phyloP scores from a whole-genome alignment of 768 basidiomycete species.

The Tubosaeta sp. region DNA sequence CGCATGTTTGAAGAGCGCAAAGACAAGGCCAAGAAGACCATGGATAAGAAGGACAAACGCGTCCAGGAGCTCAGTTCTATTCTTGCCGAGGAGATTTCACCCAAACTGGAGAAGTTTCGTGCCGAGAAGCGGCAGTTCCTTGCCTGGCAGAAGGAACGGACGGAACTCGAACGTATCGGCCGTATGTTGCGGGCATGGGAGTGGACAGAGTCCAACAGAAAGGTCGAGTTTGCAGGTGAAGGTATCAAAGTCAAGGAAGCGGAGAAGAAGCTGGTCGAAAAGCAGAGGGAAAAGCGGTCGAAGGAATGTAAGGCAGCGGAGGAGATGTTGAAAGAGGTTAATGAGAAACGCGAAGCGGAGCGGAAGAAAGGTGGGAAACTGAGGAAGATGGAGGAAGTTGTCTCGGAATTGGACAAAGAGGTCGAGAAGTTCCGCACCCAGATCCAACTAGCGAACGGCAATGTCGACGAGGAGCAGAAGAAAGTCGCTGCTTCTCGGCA shows the following conservation, averaged over 20 bases:
- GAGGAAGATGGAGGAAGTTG: conserved; percentile 78
- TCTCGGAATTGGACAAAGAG: conserved; percentile 71
- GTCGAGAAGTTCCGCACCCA: conserved; percentile 82
- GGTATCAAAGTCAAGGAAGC: conserved; percentile 50
- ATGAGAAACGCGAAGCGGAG: conserved; percentile 78
- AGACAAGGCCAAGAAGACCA: conserved; percentile 93
- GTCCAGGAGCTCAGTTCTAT: conserved; percentile 82
- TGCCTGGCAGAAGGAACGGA: conserved; percentile 82
- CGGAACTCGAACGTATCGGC: conserved; percentile 83
- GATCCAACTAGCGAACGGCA: conserved; percentile 71
- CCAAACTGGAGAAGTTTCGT: conserved; percentile 89
- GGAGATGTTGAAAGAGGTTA: conserved; percentile 59
- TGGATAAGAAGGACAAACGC: conserved; percentile 95
- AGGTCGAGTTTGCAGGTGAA: conserved; percentile 49
- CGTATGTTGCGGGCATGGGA: conserved; percentile 85
- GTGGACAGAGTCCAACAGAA: conserved; percentile 63
- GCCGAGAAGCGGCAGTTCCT: conserved; percentile 85
- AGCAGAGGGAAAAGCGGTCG: conserved; percentile 44
- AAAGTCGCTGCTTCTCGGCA: conserved; percentile 48
- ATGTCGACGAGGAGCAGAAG: conserved; percentile 74
- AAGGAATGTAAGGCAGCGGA: conserved; percentile 63
- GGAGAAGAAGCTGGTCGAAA: conserved; percentile 45
- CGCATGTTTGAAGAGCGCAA: conserved; percentile 99
- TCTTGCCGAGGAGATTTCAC: conserved; percentile 86
- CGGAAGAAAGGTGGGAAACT: conserved; percentile 90